Conservation (phyloP, 768 basidiomycete genomes). For the Lactarius hengduanensis region DNA sequence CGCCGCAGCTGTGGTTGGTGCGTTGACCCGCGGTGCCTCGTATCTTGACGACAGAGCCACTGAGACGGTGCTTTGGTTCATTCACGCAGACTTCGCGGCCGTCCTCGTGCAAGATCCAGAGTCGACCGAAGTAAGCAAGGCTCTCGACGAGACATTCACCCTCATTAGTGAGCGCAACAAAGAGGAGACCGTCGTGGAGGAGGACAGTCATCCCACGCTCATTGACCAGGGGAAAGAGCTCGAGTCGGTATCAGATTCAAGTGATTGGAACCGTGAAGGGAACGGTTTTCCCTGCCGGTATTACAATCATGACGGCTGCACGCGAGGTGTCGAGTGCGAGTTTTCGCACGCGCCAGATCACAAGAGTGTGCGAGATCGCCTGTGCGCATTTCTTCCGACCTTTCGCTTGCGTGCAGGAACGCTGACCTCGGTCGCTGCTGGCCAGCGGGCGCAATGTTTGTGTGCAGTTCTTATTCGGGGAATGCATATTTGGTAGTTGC, state of each 20-base stretch:
- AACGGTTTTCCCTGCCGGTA: slow-evolving; percentile 54
- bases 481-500: slow-evolving; percentile 45
- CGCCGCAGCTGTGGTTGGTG: slow-evolving; percentile 32
- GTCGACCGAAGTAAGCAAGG: slow-evolving; percentile 28
- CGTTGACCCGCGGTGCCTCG: not conserved
- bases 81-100: slow-evolving; percentile 33
- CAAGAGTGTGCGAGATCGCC: slow-evolving; percentile 52
- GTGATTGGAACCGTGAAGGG: slow-evolving; percentile 51
- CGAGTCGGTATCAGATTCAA: slow-evolving; percentile 50
- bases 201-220: slow-evolving; percentile 24
- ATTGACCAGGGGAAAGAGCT: slow-evolving; percentile 38
- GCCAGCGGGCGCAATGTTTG: slow-evolving; percentile 55
- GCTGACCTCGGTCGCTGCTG: slow-evolving; percentile 8
- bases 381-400: slow-evolving; percentile 40
- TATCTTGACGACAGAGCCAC: too few relatives aligned
- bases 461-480: slow-evolving; percentile 39
- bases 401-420: not conserved
- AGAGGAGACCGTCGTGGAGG: slow-evolving; percentile 13
- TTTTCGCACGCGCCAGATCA: slow-evolving; percentile 57
- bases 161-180: slow-evolving; percentile 4
- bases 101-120: slow-evolving; percentile 34
- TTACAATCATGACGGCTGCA: slow-evolving; percentile 57
- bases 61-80: not conserved
- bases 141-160: slow-evolving; percentile 26
- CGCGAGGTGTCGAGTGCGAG: slow-evolving; percentile 41